Evolutionary conservation across 2,329 filamentous ascomycete species (phyloP).

Genomic region (Fusarium temperatum): DNA sequence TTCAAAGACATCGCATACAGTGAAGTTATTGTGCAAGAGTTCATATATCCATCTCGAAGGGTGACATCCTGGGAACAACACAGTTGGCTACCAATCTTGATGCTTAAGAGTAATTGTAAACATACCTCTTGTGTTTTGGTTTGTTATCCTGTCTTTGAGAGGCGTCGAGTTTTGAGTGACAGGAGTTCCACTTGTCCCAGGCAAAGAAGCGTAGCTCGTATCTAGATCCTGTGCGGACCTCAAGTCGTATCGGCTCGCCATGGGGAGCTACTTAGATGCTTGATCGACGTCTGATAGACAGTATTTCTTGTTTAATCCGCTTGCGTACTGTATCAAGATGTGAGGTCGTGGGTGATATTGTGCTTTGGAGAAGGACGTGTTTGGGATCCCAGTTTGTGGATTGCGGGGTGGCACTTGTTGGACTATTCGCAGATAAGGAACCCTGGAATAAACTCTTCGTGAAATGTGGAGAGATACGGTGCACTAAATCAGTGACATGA

Average conservation of each 20-base stretch:
- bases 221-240: constrained; percentile 43
- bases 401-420: constrained; percentile 28
- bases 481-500: background rate
- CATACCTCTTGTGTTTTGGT: constrained; percentile 43
- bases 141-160: constrained; percentile 45
- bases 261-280: constrained; percentile 8
- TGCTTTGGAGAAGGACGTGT: constrained; percentile 14
- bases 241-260: constrained; percentile 44
- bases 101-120: background rate
- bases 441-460: background rate
- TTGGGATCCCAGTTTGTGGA: background rate
- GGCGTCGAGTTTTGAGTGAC: constrained; percentile 46
- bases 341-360: background rate
- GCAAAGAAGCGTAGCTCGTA: constrained; percentile 45
- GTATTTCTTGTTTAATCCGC: background rate
- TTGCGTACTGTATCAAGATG: background rate
- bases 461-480: background rate
- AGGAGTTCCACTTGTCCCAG: constrained; percentile 45
- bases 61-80: constrained; percentile 44
- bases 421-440: background rate
- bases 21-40: constrained; percentile 50
- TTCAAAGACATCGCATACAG: constrained; percentile 49
- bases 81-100: constrained; percentile 17
- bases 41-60: constrained; percentile 55
- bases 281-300: background rate